Evolutionary conservation across 495 filamentous ascomycete species (phyloP).

Genomic region (Penicillium nucicola): DNA sequence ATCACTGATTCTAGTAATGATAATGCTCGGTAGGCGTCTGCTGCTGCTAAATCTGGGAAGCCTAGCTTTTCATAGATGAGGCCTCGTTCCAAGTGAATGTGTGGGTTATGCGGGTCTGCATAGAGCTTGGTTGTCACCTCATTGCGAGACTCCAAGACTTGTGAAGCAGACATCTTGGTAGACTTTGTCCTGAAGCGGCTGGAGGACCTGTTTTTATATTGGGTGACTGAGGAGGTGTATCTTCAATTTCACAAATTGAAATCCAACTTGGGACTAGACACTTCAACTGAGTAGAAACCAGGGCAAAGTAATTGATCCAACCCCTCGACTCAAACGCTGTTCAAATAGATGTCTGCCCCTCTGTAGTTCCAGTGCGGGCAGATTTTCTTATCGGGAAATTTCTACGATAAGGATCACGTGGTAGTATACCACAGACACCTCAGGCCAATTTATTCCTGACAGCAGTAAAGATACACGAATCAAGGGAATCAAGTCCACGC

Average conservation of each 20-base stretch:
- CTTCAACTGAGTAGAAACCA: background rate
- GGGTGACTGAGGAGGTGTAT: background rate
- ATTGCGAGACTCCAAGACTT: constrained; percentile 22
- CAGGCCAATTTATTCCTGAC: no score
- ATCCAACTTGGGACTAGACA: background rate
- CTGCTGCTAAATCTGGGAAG: constrained; percentile 85
- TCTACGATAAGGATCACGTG: constrained; percentile 3
- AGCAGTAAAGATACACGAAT: no score
- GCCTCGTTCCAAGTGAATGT: constrained; percentile 71
- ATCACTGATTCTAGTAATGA: constrained; percentile 77
- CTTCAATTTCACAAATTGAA: background rate
- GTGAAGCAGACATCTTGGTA: constrained; percentile 1
- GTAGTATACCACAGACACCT: no score
- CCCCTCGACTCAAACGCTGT: background rate
- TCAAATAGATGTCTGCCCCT: background rate
- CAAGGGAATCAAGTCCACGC: no score
- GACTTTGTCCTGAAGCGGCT: background rate
- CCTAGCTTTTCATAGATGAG: constrained; percentile 67
- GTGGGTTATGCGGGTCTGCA: constrained; percentile 70
- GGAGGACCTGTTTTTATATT: no score
- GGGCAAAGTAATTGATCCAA: background rate
- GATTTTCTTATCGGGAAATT: constrained; percentile 1
- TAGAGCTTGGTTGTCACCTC: constrained; percentile 32
- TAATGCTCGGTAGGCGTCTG: constrained; percentile 86
- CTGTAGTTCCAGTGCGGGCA: constrained; percentile 3